These are phyloP conservation scores for Cinchona pubescens DNA, from an alignment of 257 asterid species.

Conservation along the genomic window DNA sequence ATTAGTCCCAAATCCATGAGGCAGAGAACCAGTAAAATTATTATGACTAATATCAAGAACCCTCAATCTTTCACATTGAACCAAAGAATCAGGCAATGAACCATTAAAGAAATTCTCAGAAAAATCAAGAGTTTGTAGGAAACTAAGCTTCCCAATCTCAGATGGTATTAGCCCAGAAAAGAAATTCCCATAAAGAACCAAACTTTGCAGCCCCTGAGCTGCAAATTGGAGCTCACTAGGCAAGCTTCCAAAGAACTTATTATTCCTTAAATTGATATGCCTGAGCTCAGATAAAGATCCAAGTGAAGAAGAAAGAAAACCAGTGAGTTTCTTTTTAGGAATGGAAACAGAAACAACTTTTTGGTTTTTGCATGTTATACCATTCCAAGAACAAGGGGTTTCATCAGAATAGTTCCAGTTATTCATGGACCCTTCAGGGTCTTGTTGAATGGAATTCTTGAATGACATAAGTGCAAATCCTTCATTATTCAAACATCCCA, in stretches of 20 bases:
- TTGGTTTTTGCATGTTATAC: conserved; percentile 67
- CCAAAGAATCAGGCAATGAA: conserved; percentile 51
- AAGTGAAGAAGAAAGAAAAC: conserved; percentile 62
- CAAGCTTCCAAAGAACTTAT: conserved; percentile 53
- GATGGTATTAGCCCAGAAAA: conserved; percentile 65
- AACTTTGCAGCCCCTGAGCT: conserved; percentile 66
- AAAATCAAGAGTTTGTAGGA: conserved; percentile 61
- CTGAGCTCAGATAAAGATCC: conserved; percentile 75
- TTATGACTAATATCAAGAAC: conserved; percentile 55
- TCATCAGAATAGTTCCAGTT: conserved; percentile 72
- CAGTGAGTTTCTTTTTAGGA: conserved; percentile 66
- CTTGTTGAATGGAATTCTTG: conserved; percentile 52
- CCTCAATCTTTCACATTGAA: conserved; percentile 59
- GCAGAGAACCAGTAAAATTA: conserved; percentile 61
- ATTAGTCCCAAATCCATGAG: conserved; percentile 52
- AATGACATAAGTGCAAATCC: conserved; percentile 66
- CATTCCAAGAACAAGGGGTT: conserved; percentile 94
- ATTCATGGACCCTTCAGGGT: conserved; percentile 65
- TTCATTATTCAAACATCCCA: conserved; percentile 61
- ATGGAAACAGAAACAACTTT: conserved; percentile 63
- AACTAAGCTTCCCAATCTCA: conserved; percentile 61
- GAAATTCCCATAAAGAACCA: conserved; percentile 75
- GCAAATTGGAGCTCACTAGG: conserved; percentile 50
- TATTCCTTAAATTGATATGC: conserved; percentile 70
- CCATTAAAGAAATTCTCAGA: conserved; percentile 69